These are phyloP conservation scores for Lagenaria siceraria DNA, from an alignment of 306 rosid species.

Conservation along the genomic window DNA sequence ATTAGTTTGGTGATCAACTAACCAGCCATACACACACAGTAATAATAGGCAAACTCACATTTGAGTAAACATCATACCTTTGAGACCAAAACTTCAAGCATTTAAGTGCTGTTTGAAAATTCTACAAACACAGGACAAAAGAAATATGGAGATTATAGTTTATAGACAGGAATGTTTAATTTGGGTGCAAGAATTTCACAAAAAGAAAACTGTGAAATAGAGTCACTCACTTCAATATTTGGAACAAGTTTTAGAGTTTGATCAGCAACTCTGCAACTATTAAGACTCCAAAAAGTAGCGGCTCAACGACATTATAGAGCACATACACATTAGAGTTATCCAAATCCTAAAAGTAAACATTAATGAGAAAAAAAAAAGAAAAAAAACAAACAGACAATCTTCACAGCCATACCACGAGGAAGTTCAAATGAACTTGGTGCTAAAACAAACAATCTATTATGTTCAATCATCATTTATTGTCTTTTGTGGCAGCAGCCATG, in stretches of 20 bases:
- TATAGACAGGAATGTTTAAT: conserved; percentile 10
- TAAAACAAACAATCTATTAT: background rate
- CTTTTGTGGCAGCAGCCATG: too few relatives aligned
- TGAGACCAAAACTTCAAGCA: conserved; percentile 95
- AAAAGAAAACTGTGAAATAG: conserved; percentile 6
- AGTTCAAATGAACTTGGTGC: background rate
- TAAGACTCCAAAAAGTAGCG: conserved; percentile 86
- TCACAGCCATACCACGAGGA: background rate
- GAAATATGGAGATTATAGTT: background rate
- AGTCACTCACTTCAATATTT: conserved; percentile 53
- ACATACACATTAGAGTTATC: conserved; percentile 74
- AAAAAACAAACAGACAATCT: background rate
- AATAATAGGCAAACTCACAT: conserved; percentile 41
- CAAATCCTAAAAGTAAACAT: conserved; percentile 50
- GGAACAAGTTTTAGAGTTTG: conserved; percentile 98
- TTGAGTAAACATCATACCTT: conserved; percentile 93
- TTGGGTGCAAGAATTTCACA: conserved; percentile 16
- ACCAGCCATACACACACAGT: background rate
- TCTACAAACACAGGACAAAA: conserved; percentile 30
- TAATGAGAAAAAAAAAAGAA: background rate
- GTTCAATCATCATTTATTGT: too few relatives aligned
- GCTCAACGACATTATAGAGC: conserved; percentile 65
- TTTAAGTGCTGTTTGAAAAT: conserved; percentile 70
- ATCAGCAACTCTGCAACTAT: conserved; percentile 97
- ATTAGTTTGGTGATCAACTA: too few relatives aligned